Conservation (phyloP, 345 rosid genomes). For the Rhizophora apiculata region DNA sequence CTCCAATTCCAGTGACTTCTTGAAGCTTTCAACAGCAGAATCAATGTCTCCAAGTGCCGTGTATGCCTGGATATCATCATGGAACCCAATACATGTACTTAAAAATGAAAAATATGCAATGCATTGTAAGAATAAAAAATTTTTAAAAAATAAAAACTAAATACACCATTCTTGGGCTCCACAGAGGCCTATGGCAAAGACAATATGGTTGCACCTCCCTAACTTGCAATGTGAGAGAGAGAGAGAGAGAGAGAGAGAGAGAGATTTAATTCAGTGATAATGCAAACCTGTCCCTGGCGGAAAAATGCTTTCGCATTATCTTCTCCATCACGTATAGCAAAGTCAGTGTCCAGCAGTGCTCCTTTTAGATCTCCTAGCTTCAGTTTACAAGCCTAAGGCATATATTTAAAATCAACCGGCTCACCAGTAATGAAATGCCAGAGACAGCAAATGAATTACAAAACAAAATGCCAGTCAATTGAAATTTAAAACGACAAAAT, state of each 20-base stretch:
- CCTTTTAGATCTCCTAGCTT: slow-evolving; percentile 81
- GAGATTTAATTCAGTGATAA: neutral
- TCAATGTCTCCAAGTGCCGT: slow-evolving; percentile 84
- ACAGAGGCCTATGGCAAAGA: too few relatives aligned
- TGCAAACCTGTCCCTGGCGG: slow-evolving; percentile 87
- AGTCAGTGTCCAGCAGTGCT: slow-evolving; percentile 73
- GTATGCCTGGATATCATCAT: slow-evolving; percentile 44
- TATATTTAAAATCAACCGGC: neutral
- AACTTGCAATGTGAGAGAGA: neutral
- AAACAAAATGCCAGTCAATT: neutral
- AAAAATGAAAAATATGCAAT: too few relatives aligned
- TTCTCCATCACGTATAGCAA: slow-evolving; percentile 82
- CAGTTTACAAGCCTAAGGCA: slow-evolving; percentile 70
- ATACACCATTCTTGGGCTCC: too few relatives aligned
- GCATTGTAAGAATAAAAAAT: neutral
- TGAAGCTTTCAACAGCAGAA: slow-evolving; percentile 81
- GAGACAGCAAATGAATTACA: neutral
- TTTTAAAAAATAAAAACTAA: neutral
- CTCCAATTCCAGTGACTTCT: slow-evolving; percentile 72
- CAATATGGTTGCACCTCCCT: too few relatives aligned
- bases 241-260: neutral
- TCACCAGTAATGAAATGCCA: neutral
- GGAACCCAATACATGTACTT: neutral
- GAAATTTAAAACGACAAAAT: neutral
- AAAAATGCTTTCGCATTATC: slow-evolving; percentile 81